A percentile compares a stretch with the other conserved stretches of the same genome.
phyloP scores from a whole-genome alignment of 495 filamentous ascomycete genomes.

The Glarea lozoyensis region DNA sequence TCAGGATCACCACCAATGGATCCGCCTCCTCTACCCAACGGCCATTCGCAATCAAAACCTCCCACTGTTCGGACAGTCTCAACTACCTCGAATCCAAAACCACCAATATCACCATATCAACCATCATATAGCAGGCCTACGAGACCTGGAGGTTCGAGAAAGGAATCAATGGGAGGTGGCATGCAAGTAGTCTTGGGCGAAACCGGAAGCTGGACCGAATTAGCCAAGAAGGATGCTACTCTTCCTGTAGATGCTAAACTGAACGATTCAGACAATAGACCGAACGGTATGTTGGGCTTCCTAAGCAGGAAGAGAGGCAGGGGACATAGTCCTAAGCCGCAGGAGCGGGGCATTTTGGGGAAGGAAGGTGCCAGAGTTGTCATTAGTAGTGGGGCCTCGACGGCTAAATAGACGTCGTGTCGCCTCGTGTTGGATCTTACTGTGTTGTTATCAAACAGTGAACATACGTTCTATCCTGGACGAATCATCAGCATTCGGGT shows the following conservation, averaged over 20 bases:
- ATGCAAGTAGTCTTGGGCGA: constrained; percentile 87
- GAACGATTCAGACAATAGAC: constrained; percentile 35
- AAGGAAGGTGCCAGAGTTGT: constrained; percentile 87
- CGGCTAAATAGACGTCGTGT: no score
- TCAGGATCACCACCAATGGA: constrained; percentile 17
- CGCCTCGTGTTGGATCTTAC: no score
- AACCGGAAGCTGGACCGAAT: constrained; percentile 78
- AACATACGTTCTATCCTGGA: no score
- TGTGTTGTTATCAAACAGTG: no score
- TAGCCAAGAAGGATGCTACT: constrained; percentile 76
- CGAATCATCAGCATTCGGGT: no score
- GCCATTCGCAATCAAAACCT: no score
- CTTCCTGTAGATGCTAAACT: constrained; percentile 54
- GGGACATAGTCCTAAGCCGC: constrained; percentile 86
- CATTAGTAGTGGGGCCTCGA: constrained; percentile 34
- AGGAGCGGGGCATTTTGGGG: constrained; percentile 85
- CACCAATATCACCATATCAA: constrained; percentile 38
- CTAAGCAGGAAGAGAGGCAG: constrained; percentile 81
- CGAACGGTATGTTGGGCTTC: constrained; percentile 73
- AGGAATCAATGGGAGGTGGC: constrained; percentile 72
- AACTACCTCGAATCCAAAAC: constrained; percentile 24
- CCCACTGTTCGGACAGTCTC: constrained; percentile 15
- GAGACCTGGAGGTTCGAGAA: constrained; percentile 42
- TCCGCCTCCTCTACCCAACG: constrained; percentile 13
- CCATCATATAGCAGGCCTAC: constrained; percentile 29